Evolutionary conservation across 2,329 filamentous ascomycete genomes (phyloP).

Genomic region (Penicillium capsulatum): DNA sequence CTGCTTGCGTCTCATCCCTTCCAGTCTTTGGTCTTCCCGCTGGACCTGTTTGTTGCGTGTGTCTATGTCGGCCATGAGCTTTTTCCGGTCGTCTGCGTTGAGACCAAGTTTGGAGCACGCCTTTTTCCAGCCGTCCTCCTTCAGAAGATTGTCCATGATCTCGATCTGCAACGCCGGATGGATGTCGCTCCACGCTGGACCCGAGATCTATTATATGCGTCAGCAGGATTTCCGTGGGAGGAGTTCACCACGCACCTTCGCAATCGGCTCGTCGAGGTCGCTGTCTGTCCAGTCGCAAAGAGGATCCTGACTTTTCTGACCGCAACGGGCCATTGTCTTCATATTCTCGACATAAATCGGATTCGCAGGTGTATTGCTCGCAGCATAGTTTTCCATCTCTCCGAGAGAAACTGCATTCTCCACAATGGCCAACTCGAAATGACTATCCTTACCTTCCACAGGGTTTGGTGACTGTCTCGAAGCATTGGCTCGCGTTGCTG

Average conservation of each 20-base stretch:
- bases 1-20: conserved; percentile 36
- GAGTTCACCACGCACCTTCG: conserved; percentile 4
- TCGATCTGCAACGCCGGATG: conserved; percentile 32
- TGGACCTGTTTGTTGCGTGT: conserved; percentile 26
- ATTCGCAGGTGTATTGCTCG: conserved; percentile 30
- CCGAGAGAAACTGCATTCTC: not conserved
- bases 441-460: no score
- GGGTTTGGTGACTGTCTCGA: no score
- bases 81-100: conserved; percentile 18
- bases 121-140: conserved; percentile 17
- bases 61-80: conserved; percentile 15
- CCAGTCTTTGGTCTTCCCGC: conserved; percentile 28
- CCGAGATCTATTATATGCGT: conserved; percentile 4
- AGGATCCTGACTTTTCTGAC: not conserved
- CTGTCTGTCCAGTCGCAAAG: conserved; percentile 15
- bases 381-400: conserved; percentile 3
- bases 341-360: conserved; percentile 29
- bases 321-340: conserved; percentile 14
- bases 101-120: conserved; percentile 27
- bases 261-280: conserved; percentile 12
- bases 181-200: conserved; percentile 34
- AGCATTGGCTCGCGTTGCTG: not conserved
- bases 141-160: conserved; percentile 33
- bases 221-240: no score
- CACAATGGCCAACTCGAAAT: not conserved